Percentiles rank a stretch among this genome's conserved stretches.
phyloP scores from a whole-genome alignment of 176 grass and related monocot genomes.

The Carex kokanica region DNA sequence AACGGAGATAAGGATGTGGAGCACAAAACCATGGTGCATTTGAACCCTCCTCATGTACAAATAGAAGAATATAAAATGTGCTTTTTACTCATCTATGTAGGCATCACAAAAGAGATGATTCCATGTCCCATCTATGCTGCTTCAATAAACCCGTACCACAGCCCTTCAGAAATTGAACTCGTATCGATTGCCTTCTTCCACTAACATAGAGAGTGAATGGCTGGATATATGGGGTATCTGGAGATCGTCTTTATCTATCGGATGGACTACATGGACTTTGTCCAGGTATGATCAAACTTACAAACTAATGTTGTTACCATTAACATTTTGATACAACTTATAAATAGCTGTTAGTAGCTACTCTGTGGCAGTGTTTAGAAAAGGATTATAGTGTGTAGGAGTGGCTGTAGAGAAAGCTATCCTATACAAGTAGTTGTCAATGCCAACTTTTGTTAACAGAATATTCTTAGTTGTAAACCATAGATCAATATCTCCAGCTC shows the following conservation, averaged over 20 bases:
- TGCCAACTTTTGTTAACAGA: too few species aligned
- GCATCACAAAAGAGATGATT: not conserved
- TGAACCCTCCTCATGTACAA: too few species aligned
- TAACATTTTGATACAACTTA: not conserved
- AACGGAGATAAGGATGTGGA: too few species aligned
- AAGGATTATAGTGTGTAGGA: not conserved
- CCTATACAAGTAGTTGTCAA: not conserved
- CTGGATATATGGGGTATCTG: slow-evolving; percentile 34
- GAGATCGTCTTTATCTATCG: slow-evolving; percentile 70
- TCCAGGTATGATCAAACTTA: slow-evolving; percentile 44
- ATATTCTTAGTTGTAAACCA: too few species aligned
- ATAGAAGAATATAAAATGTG: not conserved
- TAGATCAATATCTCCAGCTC: too few species aligned
- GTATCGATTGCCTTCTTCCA: not conserved
- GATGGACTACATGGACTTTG: slow-evolving; percentile 88
- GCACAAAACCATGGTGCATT: too few species aligned
- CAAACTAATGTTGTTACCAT: slow-evolving; percentile 2
- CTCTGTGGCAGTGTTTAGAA: not conserved
- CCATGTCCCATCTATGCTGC: not conserved
- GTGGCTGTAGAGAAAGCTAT: not conserved
- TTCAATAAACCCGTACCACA: slow-evolving; percentile 1
- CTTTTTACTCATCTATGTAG: not conserved
- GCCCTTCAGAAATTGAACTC: slow-evolving; percentile 2
- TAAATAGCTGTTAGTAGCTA: not conserved
- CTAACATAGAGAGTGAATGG: not conserved